Base-by-base conservation (phyloP, 2,329 filamentous ascomycete species). In the Calonectria montana region DNA sequence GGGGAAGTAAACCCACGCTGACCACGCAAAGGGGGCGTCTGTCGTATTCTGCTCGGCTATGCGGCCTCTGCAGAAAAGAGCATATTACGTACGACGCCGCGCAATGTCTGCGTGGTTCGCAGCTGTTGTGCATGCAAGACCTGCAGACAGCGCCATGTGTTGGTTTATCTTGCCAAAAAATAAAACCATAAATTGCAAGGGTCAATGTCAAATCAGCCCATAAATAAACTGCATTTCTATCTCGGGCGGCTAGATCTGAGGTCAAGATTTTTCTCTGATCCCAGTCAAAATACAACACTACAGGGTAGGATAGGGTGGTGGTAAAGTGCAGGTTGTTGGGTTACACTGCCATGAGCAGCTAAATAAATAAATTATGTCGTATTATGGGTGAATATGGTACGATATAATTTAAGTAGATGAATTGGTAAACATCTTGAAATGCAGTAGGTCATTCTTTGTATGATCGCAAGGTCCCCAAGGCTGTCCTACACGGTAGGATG, bases 41-140 rank as follows among this genome's bases (percentile, higher is more conserved):
- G 16, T 21, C 53, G 53, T 57, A 39, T 39, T 57, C 29, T 4
- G 37, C 27, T 15, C 53, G 53, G 53, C 53, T 57, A 57, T 25
- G 25, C 53, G 53, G 53, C 53, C 10, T 10, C 2, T 16, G 18
- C n/a, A 23, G 39, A 21, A 57, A 57, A 55, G n/a, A 35, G 50
- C 31, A 57, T 57, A 39, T 57, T 57, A 57, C 53, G 53, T 57
- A 57, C 53, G n/a, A 37, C 35, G 53, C 53, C 53, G 13, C 53
- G 53, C 53, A 57, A 57, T 57, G 53, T 21, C 18, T 37, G 37
- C 5, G 31, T 18, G 9, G 31, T 37, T 21, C 31, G 31, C 53
- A 35, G n/a, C 8, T 18, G 31, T 21, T 25, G 10, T 57, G 31
- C 53, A 57, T 37, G 31, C 4, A 31, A 25, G 27, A 13, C 12